Evolutionary conservation across 2,329 filamentous ascomycete genomes (phyloP), one percentile per base, ranked within the genome.

Genomic region (Penicillium expansum): DNA sequence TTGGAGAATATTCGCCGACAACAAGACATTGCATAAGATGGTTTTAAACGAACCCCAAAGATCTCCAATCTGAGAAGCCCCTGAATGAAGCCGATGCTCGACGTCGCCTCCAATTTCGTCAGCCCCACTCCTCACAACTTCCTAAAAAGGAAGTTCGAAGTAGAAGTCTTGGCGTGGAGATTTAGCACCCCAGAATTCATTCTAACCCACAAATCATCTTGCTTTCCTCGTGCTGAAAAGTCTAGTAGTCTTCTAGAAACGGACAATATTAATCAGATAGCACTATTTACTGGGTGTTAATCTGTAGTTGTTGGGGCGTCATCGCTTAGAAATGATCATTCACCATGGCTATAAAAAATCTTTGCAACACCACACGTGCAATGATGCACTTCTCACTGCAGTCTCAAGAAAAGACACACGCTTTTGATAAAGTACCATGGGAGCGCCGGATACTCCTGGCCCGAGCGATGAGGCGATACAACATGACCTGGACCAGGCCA

Each of bases 111-210:
- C n/a, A n/a, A 37, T 38, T 33, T 22, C 38, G 5, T 22, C 41
- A 51, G 56, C 52, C 58, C 67, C 67, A 68, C 67, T 67, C 58
- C 63, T 16, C 8, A 35, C 42, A 66, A 58, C 63, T 68, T 61
- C 67, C 62, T 41, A 58, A 64, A 60, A n/a, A 29, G 62, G 64
- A 55, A 64, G 60, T n/a, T 44, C 33, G 52, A 38, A 37, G 56
- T 54, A 51, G 56, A 59, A 45, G 39, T 20, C 41, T 45, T 56
- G 48, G 53, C 48, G 16, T 10, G 43, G 16, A 42, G 27, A 30
- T 39, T 24, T 24, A 39, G 18, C 27, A 33, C 5, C 18, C 24
- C 8, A n/a, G 10, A 29, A 37, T 16, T 16, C 13, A 27, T 32
- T 27, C n/a, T 30, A 22, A 22, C 5, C 41, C 41, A 33, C 53